These are phyloP conservation scores for Malus hybrid DNA, from an alignment of 331 rosid species.

Conservation along the genomic window DNA sequence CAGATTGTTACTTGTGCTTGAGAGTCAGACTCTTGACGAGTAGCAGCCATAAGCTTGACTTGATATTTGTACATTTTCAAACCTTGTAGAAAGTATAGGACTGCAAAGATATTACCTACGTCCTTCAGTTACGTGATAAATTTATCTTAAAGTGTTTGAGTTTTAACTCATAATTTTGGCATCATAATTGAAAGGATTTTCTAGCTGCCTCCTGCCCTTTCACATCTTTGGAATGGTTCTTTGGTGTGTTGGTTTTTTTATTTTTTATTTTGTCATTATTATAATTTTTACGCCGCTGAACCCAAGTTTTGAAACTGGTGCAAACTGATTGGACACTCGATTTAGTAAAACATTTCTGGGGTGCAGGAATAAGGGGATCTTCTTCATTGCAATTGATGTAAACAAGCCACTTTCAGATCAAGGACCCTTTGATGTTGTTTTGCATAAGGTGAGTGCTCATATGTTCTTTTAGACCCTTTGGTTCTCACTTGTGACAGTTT, in stretches of 20 bases:
- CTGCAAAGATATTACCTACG: not conserved
- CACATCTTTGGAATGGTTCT: not conserved
- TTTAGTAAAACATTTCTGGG: not conserved
- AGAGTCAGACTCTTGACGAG: not conserved
- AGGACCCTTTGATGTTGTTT: slow-evolving; percentile 78
- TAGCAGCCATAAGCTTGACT: not conserved
- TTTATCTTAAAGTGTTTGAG: not conserved
- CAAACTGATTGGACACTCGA: not conserved
- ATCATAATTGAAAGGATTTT: not conserved
- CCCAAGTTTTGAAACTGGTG: not conserved
- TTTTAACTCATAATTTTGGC: slow-evolving; percentile 4
- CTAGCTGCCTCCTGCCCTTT: not conserved
- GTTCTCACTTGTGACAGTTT: slow-evolving; percentile 1
- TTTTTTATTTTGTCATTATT: not conserved
- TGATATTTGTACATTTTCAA: not conserved
- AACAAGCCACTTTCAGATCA: slow-evolving; percentile 65
- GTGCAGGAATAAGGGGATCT: slow-evolving; percentile 73
- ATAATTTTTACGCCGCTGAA: not conserved
- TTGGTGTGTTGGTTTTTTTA: not conserved
- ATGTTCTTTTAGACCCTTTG: slow-evolving; percentile 4
- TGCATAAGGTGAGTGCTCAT: slow-evolving; percentile 69
- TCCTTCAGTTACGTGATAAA: not conserved
- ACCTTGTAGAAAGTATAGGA: not conserved
- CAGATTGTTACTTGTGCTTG: not conserved
- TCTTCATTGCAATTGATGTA: slow-evolving; percentile 60